Conservation (phyloP, 345 rosid genomes). For the Hevea brasiliensis region DNA sequence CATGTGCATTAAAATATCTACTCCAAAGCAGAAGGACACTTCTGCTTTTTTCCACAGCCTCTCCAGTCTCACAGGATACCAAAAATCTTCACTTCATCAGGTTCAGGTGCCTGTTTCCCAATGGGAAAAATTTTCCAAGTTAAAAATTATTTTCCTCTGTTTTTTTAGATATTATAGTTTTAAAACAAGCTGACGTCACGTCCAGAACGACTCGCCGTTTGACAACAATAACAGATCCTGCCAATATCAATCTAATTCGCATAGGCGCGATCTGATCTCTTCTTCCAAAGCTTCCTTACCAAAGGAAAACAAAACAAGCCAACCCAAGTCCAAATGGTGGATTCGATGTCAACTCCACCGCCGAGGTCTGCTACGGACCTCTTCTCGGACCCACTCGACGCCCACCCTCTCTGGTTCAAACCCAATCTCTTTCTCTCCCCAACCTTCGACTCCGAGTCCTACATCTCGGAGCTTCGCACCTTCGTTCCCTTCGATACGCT, state of each 20-base stretch:
- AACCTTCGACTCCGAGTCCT: constrained; percentile 79
- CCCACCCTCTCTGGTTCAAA: constrained; percentile 94
- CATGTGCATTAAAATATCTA: too few relatives aligned
- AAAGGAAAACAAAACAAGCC: neutral
- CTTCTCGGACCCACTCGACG: constrained; percentile 86
- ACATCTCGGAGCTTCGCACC: constrained; percentile 90
- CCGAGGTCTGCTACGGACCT: constrained; percentile 84
- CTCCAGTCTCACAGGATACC: too few relatives aligned
- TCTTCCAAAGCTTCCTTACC: neutral
- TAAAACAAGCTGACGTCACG: neutral
- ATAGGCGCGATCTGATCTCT: neutral
- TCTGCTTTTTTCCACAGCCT: too few relatives aligned
- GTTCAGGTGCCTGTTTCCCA: too few relatives aligned
- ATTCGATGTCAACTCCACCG: constrained; percentile 49
- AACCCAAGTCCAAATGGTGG: constrained; percentile 20
- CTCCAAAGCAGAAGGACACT: too few relatives aligned
- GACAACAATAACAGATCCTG: too few relatives aligned
- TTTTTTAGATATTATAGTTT: neutral
- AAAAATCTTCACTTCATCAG: too few relatives aligned
- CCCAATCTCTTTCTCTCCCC: constrained; percentile 82
- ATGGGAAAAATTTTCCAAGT: too few relatives aligned
- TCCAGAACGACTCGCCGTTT: neutral
- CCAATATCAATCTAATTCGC: neutral
- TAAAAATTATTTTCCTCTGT: too few relatives aligned
- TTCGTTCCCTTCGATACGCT: constrained; percentile 94